phyloP scores from a whole-genome alignment of 306 rosid species.

The Malus sylvestris region DNA sequence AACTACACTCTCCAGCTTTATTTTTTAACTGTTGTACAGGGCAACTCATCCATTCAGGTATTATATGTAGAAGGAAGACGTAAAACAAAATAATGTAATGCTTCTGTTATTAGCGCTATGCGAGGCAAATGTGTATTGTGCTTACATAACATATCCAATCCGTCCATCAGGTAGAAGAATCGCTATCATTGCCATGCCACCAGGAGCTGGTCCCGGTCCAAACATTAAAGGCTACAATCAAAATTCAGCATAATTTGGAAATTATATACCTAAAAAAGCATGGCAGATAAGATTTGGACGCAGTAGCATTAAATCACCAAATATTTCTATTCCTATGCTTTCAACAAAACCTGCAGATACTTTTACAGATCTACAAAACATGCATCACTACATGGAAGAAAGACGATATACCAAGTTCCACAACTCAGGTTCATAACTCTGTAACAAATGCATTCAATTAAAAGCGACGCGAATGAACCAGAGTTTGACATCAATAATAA shows the following conservation, averaged over 20 bases:
- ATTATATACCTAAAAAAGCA: background rate
- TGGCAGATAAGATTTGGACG: background rate
- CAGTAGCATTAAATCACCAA: background rate
- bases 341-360: background rate
- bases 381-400: background rate
- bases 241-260: conserved; percentile 7
- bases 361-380: background rate
- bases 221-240: conserved; percentile 68
- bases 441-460: too few species aligned
- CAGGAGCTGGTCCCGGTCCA: conserved; percentile 73
- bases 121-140: conserved; percentile 5
- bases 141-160: conserved; percentile 94
- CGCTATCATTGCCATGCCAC: conserved; percentile 97
- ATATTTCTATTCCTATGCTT: background rate
- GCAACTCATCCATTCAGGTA: too few species aligned
- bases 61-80: background rate
- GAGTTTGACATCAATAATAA: background rate
- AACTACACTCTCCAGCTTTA: background rate
- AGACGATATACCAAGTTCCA: background rate
- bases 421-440: background rate
- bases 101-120: background rate
- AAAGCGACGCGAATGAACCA: too few species aligned
- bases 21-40: background rate
- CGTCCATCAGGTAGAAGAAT: conserved; percentile 94
- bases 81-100: background rate